Percentiles rank a stretch among this genome's conserved stretches.
Evolutionary conservation across 2,329 filamentous ascomycete species (phyloP).

Genomic region (Corinectria fuckeliana): DNA sequence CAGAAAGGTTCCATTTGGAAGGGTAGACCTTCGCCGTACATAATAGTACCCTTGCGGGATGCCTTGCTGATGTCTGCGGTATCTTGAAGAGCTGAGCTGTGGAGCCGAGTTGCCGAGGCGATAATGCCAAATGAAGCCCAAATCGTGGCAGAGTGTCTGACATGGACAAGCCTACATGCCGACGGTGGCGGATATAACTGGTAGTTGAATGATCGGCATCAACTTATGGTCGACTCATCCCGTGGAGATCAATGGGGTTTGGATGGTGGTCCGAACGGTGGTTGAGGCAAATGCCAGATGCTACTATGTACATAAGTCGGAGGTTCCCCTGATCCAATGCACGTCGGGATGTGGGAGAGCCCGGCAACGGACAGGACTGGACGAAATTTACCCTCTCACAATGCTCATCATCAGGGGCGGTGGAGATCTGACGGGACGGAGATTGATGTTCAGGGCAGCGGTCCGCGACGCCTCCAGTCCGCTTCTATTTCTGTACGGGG

Average conservation of each 20-base stretch:
- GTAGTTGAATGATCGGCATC: background rate
- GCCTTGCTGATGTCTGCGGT: background rate
- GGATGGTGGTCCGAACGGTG: background rate
- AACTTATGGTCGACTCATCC: background rate
- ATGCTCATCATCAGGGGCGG: constrained; percentile 10
- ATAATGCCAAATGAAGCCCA: constrained; percentile 14
- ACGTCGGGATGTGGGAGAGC: constrained; percentile 17
- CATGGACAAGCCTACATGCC: constrained; percentile 5
- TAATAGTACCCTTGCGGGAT: constrained; percentile 13
- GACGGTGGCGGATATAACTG: constrained; percentile 4
- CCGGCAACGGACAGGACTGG: constrained; percentile 4
- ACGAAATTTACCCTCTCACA: constrained; percentile 4
- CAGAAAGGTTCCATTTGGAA: constrained; percentile 13
- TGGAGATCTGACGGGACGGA: constrained; percentile 17
- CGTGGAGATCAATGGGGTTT: constrained; percentile 6
- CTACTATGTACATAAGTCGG: background rate
- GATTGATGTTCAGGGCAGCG: constrained; percentile 18
- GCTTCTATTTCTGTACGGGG: constrained; percentile 18
- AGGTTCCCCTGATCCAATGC: constrained; percentile 19
- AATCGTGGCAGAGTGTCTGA: constrained; percentile 13
- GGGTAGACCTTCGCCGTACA: constrained; percentile 11
- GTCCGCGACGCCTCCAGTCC: background rate
- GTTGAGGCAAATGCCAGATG: constrained; percentile 9
- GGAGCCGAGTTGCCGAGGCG: constrained; percentile 10
- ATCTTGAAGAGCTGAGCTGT: constrained; percentile 14